Percentiles rank a stretch among this genome's conserved stretches.
These are phyloP conservation scores for Marasmius sp. DNA, from an alignment of 1,284 basidiomycete genomes.

Conservation along the genomic window DNA sequence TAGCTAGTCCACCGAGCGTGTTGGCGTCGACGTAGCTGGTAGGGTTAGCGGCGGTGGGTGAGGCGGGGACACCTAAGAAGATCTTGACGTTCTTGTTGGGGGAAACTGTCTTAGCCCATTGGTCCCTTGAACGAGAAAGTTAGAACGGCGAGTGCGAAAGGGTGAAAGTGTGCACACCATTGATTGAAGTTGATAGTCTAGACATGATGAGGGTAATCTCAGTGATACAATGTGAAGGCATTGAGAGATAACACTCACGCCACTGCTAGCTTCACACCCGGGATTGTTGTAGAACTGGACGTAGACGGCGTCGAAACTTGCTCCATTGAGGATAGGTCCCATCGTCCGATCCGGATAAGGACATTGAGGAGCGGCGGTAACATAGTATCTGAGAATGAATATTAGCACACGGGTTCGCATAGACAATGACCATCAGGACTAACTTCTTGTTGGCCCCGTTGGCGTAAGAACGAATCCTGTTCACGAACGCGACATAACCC, in stretches of 20 bases:
- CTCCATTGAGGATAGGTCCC: slow-evolving; percentile 51
- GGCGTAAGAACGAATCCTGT: slow-evolving; percentile 45
- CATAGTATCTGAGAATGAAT: slow-evolving; percentile 46
- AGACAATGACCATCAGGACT: slow-evolving; percentile 13
- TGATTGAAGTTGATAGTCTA: slow-evolving; percentile 51
- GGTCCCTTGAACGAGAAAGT: slow-evolving; percentile 42
- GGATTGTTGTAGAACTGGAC: slow-evolving; percentile 61
- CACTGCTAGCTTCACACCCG: slow-evolving; percentile 40
- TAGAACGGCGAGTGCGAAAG: background rate
- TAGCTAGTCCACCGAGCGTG: slow-evolving; percentile 44
- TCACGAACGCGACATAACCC: slow-evolving; percentile 56
- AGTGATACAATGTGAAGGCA: background rate
- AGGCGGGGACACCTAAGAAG: slow-evolving; percentile 61
- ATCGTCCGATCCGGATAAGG: slow-evolving; percentile 62
- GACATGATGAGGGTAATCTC: slow-evolving; percentile 2
- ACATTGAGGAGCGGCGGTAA: slow-evolving; percentile 69
- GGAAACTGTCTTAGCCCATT: slow-evolving; percentile 58
- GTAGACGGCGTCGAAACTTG: slow-evolving; percentile 61
- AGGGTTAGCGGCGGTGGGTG: slow-evolving; percentile 43
- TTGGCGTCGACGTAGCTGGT: slow-evolving; percentile 49
- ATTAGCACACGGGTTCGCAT: background rate
- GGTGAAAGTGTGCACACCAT: slow-evolving; percentile 38
- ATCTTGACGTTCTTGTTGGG: slow-evolving; percentile 62
- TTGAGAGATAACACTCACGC: slow-evolving; percentile 35
- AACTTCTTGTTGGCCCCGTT: slow-evolving; percentile 51